Evolutionary conservation across 1,284 basidiomycete species (phyloP).

Genomic region (Erythrobasidium hasegawianum): DNA sequence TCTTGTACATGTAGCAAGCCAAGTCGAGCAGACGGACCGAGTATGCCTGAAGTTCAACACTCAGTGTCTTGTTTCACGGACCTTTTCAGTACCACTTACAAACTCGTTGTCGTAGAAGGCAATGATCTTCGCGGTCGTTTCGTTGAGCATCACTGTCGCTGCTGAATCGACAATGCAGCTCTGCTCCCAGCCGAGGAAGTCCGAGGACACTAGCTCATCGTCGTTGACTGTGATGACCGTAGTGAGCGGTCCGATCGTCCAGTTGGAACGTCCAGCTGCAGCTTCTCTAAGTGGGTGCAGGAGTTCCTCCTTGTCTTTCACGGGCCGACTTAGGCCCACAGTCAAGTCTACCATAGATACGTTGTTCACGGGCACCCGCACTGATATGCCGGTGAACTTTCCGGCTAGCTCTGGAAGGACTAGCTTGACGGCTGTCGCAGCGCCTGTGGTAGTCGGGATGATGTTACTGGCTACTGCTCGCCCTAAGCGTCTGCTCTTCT

Average conservation of each 20-base stretch:
- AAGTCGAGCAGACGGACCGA: constrained; percentile 41
- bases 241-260: constrained; percentile 1
- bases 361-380: constrained; percentile 52
- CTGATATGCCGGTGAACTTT: constrained; percentile 52
- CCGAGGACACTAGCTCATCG: constrained; percentile 51
- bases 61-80: background rate
- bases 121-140: constrained; percentile 49
- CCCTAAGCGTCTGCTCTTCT: constrained; percentile 50
- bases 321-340: constrained; percentile 48
- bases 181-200: constrained; percentile 49
- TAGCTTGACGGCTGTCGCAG: constrained; percentile 50
- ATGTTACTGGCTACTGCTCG: constrained; percentile 12
- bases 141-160: constrained; percentile 49
- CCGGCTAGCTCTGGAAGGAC: constrained; percentile 52
- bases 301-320: constrained; percentile 48
- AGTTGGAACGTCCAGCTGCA: constrained; percentile 38
- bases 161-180: constrained; percentile 49
- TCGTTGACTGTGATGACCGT: constrained; percentile 49
- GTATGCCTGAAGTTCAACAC: constrained; percentile 1
- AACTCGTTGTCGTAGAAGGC: constrained; percentile 52
- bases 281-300: constrained; percentile 49
- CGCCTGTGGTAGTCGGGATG: constrained; percentile 44
- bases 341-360: constrained; percentile 52
- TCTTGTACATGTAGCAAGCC: constrained; percentile 44
- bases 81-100: background rate